Evolutionary conservation across 257 asterid genomes (phyloP).

Genomic region (Leptodermis oblonga): DNA sequence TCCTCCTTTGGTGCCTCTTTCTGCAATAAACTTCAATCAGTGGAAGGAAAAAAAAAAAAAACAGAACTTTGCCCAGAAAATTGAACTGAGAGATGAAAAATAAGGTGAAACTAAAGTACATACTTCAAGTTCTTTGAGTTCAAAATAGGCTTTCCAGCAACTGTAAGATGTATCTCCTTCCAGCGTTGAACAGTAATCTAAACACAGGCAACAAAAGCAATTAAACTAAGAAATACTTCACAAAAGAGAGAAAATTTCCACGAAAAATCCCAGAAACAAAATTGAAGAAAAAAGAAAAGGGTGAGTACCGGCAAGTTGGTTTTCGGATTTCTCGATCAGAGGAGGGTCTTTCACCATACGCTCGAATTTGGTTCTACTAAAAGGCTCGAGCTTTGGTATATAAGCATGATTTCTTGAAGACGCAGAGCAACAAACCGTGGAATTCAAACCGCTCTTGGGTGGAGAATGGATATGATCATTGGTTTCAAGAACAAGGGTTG

Average conservation of each 20-base stretch:
- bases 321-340: conserved; percentile 70
- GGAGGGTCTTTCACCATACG: conserved; percentile 71
- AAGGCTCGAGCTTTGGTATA: conserved; percentile 87
- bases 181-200: conserved; percentile 83
- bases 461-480: conserved; percentile 25
- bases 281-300: neutral
- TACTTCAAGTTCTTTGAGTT: conserved; percentile 92
- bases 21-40: conserved; percentile 29
- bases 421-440: conserved; percentile 48
- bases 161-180: conserved; percentile 81
- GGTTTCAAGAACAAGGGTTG: conserved; percentile 27
- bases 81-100: too few relatives aligned
- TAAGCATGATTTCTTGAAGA: conserved; percentile 44
- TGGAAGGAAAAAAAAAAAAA: neutral
- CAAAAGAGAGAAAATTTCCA: neutral
- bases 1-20: conserved; percentile 73
- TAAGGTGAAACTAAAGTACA: conserved; percentile 19
- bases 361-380: conserved; percentile 75
- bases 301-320: conserved; percentile 70
- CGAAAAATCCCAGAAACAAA: neutral
- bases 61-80: neutral
- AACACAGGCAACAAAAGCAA: neutral
- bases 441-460: conserved; percentile 23
- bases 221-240: neutral
- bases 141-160: conserved; percentile 96